These are phyloP conservation scores for Xerocomus potaroensis DNA, from an alignment of 768 basidiomycete genomes.

Conservation along the genomic window DNA sequence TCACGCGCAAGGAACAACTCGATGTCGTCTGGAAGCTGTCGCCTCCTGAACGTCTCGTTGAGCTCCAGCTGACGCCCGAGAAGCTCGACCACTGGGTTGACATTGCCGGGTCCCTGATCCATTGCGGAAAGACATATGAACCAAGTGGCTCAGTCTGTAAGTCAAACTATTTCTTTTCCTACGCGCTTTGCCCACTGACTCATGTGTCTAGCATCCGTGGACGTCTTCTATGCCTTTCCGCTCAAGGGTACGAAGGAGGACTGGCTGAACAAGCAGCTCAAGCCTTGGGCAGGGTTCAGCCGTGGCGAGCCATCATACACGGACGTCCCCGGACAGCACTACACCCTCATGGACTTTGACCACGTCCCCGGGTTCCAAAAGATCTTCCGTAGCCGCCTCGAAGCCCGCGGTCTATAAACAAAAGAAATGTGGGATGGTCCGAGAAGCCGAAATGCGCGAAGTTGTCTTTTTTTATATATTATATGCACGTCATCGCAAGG, in stretches of 20 bases:
- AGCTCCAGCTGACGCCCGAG: slow-evolving; percentile 26
- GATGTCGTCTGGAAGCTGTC: slow-evolving; percentile 27
- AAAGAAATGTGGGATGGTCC: too few species aligned
- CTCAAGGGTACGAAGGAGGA: slow-evolving; percentile 25
- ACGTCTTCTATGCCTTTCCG: slow-evolving; percentile 28
- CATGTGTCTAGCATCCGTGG: slow-evolving; percentile 8
- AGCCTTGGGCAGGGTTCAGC: slow-evolving; percentile 22
- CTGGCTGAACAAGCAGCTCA: slow-evolving; percentile 29
- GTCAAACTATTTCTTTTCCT: slow-evolving; percentile 1
- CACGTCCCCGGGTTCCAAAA: slow-evolving; percentile 28
- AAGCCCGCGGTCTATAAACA: slow-evolving; percentile 21
- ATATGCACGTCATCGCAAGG: too few species aligned
- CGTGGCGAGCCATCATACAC: slow-evolving; percentile 20
- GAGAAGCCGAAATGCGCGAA: too few species aligned
- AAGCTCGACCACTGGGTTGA: slow-evolving; percentile 29
- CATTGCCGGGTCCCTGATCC: slow-evolving; percentile 29
- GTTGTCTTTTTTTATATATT: too few species aligned
- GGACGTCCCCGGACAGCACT: slow-evolving; percentile 27
- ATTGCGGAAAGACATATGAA: slow-evolving; percentile 29
- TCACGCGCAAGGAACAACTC: slow-evolving; percentile 26
- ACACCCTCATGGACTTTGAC: slow-evolving; percentile 31
- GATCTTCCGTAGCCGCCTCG: slow-evolving; percentile 24
- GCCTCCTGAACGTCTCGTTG: slow-evolving; percentile 27
- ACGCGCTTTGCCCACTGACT: neutral
- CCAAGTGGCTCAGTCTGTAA: slow-evolving; percentile 25